Evolutionary conservation across 257 asterid species (phyloP).

Genomic region (Buddleja alternifolia): DNA sequence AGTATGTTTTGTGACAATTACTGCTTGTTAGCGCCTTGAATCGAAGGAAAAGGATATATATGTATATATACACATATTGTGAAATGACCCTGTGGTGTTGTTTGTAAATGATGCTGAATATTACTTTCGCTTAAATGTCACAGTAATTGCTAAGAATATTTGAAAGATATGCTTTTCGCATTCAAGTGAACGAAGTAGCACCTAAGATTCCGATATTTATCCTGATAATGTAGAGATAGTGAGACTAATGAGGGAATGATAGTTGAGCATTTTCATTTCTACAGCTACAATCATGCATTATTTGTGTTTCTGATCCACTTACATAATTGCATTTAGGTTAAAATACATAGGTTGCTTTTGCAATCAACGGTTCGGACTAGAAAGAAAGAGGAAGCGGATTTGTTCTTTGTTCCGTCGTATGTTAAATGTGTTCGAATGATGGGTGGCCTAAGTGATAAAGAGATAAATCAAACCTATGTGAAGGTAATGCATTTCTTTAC

Average conservation of each 20-base stretch:
- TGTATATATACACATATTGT: too few relatives aligned
- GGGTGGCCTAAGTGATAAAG: constrained; percentile 91
- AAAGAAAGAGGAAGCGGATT: constrained; percentile 81
- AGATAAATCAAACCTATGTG: constrained; percentile 86
- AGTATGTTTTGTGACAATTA: too few relatives aligned
- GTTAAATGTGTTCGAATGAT: constrained; percentile 91
- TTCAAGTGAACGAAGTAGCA: too few relatives aligned
- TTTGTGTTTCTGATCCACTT: not conserved
- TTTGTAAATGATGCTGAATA: too few relatives aligned
- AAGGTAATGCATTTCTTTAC: constrained; percentile 53
- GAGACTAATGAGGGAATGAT: constrained; percentile 7
- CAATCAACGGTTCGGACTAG: constrained; percentile 72
- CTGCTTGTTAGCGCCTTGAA: too few relatives aligned
- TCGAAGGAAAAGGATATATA: too few relatives aligned
- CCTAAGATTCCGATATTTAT: too few relatives aligned
- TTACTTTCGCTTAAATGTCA: too few relatives aligned
- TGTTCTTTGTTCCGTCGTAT: constrained; percentile 89
- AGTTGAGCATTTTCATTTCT: not conserved
- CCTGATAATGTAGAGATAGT: not conserved
- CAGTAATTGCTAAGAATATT: too few relatives aligned
- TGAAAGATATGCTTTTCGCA: too few relatives aligned
- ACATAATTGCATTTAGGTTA: constrained; percentile 58
- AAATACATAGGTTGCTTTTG: constrained; percentile 79
- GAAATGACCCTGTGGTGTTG: too few relatives aligned
- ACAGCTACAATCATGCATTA: not conserved